Percentiles rank a stretch among this genome's conserved stretches.
phyloP scores from a whole-genome alignment of 1,139 yeast genomes.

The Petasospora fabianii region DNA sequence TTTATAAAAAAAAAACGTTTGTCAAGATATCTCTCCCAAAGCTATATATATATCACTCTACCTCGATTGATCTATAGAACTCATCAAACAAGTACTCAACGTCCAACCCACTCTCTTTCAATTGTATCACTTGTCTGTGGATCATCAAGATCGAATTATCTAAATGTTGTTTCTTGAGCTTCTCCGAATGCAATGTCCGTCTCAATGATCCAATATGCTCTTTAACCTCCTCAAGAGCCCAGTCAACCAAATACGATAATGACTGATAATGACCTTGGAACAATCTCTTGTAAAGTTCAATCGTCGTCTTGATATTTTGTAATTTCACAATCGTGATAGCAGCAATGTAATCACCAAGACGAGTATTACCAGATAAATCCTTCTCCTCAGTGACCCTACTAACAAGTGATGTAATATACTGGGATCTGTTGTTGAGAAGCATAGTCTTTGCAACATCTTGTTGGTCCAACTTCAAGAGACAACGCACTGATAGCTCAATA shows the following conservation, averaged over 20 bases:
- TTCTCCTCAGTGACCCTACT: conserved; percentile 34
- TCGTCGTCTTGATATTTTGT: conserved; percentile 49
- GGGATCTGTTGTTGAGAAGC: conserved; percentile 44
- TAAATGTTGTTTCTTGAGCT: conserved; percentile 44
- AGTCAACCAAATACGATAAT: conserved; percentile 47
- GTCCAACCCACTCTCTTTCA: conserved; percentile 68
- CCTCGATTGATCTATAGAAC: conserved; percentile 25
- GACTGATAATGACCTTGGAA: conserved; percentile 34
- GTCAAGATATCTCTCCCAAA: too few relatives aligned
- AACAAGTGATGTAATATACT: conserved; percentile 41
- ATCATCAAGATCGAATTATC: conserved; percentile 51
- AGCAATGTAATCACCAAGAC: conserved; percentile 42
- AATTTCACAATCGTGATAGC: conserved; percentile 61
- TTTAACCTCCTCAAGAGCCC: conserved; percentile 71
- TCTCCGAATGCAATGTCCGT: conserved; percentile 66
- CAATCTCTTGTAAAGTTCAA: conserved; percentile 41
- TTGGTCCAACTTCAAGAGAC: conserved; percentile 40
- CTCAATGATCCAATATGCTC: conserved; percentile 57
- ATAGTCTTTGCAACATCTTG: conserved; percentile 45
- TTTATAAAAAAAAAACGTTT: too few relatives aligned
- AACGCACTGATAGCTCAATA: conserved; percentile 33
- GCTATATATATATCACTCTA: conserved; percentile 3
- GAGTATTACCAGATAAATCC: conserved; percentile 52
- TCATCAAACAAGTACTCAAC: conserved; percentile 58
- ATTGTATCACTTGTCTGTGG: conserved; percentile 54